Percentiles rank a stretch among this genome's conserved stretches.
phyloP scores from a whole-genome alignment of 2,329 filamentous ascomycete genomes.

The Exophiala spinifera region DNA sequence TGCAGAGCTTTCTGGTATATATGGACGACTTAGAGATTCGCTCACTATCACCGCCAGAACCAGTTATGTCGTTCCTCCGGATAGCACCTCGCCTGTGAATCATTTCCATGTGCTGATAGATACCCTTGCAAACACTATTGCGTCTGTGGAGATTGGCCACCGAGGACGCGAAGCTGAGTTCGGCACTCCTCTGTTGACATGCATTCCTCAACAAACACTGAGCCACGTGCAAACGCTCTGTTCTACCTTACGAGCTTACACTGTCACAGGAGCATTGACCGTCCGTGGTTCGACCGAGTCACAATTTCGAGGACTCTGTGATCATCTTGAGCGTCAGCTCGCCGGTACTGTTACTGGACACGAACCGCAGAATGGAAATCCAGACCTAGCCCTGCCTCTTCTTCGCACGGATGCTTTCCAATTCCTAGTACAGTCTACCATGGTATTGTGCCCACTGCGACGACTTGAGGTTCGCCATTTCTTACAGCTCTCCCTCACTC shows the following conservation, averaged over 20 bases:
- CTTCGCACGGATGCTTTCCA: constrained; percentile 58
- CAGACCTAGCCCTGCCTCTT: constrained; percentile 48
- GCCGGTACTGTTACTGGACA: constrained; percentile 43
- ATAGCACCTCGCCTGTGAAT: constrained; percentile 10
- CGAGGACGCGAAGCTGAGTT: constrained; percentile 74
- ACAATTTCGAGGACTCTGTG: constrained; percentile 66
- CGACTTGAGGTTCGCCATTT: constrained; percentile 57
- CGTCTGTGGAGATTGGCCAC: constrained; percentile 86
- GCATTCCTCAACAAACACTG: constrained; percentile 76
- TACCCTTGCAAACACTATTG: constrained; percentile 61
- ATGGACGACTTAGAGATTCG: constrained; percentile 30
- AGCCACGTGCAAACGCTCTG: constrained; percentile 84
- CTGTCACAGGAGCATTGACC: constrained; percentile 67
- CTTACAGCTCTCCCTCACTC: constrained; percentile 80
- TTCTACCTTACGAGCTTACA: constrained; percentile 83
- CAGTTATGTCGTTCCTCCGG: constrained; percentile 1
- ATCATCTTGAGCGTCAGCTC: constrained; percentile 14
- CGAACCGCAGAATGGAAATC: background rate
- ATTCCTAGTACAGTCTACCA: constrained; percentile 22
- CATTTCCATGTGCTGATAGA: constrained; percentile 21
- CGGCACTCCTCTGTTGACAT: constrained; percentile 74
- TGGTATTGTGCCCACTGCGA: constrained; percentile 23
- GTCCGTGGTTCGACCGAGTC: constrained; percentile 64
- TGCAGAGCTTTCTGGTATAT: constrained; percentile 29
- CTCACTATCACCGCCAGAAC: constrained; percentile 13